Evolutionary conservation across 306 rosid species (phyloP).

Genomic region (Glycine latifolia): DNA sequence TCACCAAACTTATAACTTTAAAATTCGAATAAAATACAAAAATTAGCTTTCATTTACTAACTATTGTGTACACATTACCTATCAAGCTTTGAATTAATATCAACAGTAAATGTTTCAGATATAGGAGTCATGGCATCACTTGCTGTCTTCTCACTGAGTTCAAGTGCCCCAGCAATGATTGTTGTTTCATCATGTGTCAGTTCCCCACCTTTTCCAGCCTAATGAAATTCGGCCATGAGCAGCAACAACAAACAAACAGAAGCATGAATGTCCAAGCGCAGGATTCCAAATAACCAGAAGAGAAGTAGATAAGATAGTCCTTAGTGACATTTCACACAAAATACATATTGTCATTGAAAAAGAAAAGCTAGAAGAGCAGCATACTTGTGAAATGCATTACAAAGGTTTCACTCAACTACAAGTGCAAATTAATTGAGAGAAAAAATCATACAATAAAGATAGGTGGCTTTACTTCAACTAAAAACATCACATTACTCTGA

Average conservation of each 20-base stretch:
- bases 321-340: constrained; percentile 9
- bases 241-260: constrained; percentile 23
- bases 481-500: constrained; percentile 5
- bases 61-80: constrained; percentile 54
- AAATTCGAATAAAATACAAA: constrained; percentile 33
- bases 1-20: no score
- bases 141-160: constrained; percentile 82
- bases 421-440: neutral
- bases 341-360: constrained; percentile 13
- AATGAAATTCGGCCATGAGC: constrained; percentile 49
- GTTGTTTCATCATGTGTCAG: constrained; percentile 98
- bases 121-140: constrained; percentile 92
- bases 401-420: neutral
- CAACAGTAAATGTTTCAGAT: constrained; percentile 82
- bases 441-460: neutral
- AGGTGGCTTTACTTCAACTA: constrained; percentile 20
- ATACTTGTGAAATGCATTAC: constrained; percentile 11
- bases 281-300: constrained; percentile 36
- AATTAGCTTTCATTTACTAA: constrained; percentile 19
- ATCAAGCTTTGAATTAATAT: constrained; percentile 82
- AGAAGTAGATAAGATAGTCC: constrained; percentile 28
- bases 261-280: constrained; percentile 24
- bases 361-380: constrained; percentile 30
- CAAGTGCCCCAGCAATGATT: constrained; percentile 97
- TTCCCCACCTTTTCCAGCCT: constrained; percentile 99